These are phyloP conservation scores for Brassica cretica DNA, from an alignment of 345 rosid genomes.

Conservation along the genomic window DNA sequence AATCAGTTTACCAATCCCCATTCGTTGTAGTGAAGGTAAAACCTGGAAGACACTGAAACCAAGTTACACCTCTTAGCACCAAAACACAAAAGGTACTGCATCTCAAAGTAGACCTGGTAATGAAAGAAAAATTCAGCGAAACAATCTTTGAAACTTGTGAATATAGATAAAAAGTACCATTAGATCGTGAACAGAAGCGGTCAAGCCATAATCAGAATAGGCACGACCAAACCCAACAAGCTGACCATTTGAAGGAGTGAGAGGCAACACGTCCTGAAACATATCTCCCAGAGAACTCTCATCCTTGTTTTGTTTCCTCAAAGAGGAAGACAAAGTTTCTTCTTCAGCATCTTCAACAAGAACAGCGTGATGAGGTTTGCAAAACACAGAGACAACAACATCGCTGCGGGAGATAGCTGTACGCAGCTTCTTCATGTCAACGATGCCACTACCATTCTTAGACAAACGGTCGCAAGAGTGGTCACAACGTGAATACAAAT, in stretches of 20 bases:
- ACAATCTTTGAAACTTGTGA: not conserved
- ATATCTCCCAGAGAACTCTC: constrained; percentile 43
- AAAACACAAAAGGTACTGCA: not conserved
- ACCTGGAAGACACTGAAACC: constrained; percentile 67
- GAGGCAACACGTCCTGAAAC: constrained; percentile 47
- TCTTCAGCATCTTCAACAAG: constrained; percentile 1
- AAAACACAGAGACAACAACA: constrained; percentile 72
- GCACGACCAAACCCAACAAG: constrained; percentile 89
- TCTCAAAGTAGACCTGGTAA: not conserved
- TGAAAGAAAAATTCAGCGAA: constrained; percentile 7
- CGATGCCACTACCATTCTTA: constrained; percentile 33
- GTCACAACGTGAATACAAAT: constrained; percentile 58
- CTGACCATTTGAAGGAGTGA: constrained; percentile 53
- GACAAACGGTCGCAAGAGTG: constrained; percentile 69
- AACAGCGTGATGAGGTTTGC: constrained; percentile 41
- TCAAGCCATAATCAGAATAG: constrained; percentile 76
- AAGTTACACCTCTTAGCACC: constrained; percentile 40
- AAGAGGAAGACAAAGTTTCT: constrained; percentile 7
- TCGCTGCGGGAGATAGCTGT: constrained; percentile 66
- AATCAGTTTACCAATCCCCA: constrained; percentile 83
- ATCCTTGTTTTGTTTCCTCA: constrained; percentile 27
- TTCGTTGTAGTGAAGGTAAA: constrained; percentile 58
- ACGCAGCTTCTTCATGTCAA: constrained; percentile 60
- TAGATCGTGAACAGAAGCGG: constrained; percentile 81
- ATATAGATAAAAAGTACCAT: constrained; percentile 46